Evolutionary conservation across 352 stramenopile species (phyloP), one percentile per base, ranked within the genome.

Genomic region (Phytophthora melonis): DNA sequence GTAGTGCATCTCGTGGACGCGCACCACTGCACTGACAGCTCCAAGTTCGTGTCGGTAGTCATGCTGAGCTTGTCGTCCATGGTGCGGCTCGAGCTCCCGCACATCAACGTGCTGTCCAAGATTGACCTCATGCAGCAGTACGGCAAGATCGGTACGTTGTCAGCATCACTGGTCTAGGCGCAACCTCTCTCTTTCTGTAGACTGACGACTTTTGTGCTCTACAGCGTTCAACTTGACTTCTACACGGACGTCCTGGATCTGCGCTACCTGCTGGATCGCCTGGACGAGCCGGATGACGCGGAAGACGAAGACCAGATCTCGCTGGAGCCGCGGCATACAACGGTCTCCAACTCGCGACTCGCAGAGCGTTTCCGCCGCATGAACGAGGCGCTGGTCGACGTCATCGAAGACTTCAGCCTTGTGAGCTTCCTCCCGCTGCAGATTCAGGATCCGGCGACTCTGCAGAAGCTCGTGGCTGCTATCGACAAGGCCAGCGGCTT

Each of bases 91-190:
- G 98, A 99, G 71, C 80, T 99, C 14, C 98, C 98, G 23, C 97
- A 99, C 75, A 90, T 99, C 19, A 99, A 99, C 77, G 92, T 99
- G 13, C 82, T 99, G 4, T 99, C 97, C 39, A 99, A 99, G 84
- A 98, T 98, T 63, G 98, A 99, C 84, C 83, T 99, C 27, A 97
- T 99, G 61, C 85, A 98, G 69, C 89, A 95, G 43, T 97, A 97
- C 59, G 92, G 92, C 62, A 91, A 91, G 70, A 79, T 93, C n/a
- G 84, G 79, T 92, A 82, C 47, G 63, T 62, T 50, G 13, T 9
- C 16, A 13, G 36, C 1, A 54, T 10, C 16, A 45, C 3, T 60
- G 8, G 30, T 66, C 14, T 7, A 63, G 7, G 9, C 34, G 49
- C 18, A 6, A 19, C 23, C 23, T 25, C 23, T 25, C 58, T n/a